A percentile compares a stretch with the other conserved stretches of the same genome.
phyloP scores from a whole-genome alignment of 139 green algal species.

The Mesotaenium endlicherianum region DNA sequence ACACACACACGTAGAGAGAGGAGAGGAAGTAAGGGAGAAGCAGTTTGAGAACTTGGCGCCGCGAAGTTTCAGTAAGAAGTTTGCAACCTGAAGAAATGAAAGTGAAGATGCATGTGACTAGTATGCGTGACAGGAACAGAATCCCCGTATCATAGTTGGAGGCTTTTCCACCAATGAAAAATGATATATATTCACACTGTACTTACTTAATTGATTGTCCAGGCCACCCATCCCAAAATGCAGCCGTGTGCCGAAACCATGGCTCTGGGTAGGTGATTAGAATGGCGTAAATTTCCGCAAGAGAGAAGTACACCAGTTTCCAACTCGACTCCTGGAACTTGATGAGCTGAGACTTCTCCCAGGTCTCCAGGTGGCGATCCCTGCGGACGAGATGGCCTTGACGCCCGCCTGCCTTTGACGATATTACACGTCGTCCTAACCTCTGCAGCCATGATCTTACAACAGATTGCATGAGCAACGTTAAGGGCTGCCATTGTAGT shows the following conservation, averaged over 20 bases:
- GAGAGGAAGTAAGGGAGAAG: no score
- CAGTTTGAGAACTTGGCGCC: no score
- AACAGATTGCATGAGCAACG: no score
- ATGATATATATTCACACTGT: no score
- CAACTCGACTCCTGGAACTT: conserved; percentile 38
- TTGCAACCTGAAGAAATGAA: background rate
- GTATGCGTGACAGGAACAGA: no score
- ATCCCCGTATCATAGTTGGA: no score
- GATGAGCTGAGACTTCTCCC: conserved; percentile 9
- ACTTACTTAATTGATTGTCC: conserved; percentile 18
- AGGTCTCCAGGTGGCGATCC: background rate
- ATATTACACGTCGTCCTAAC: no score
- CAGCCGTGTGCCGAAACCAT: conserved; percentile 14
- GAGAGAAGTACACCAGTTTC: conserved; percentile 21
- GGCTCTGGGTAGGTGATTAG: conserved; percentile 12
- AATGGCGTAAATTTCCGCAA: background rate
- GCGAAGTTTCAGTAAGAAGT: background rate
- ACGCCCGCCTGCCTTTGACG: no score
- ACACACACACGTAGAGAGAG: no score
- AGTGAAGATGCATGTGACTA: background rate
- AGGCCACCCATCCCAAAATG: conserved; percentile 37
- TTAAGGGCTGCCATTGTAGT: no score
- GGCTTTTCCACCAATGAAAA: no score
- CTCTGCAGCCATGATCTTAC: no score
- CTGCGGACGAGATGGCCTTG: background rate